Percentiles rank a stretch among this genome's conserved stretches.
Conservation (phyloP, 129 eudicot genomes). For the Pittosporum tobira region DNA sequence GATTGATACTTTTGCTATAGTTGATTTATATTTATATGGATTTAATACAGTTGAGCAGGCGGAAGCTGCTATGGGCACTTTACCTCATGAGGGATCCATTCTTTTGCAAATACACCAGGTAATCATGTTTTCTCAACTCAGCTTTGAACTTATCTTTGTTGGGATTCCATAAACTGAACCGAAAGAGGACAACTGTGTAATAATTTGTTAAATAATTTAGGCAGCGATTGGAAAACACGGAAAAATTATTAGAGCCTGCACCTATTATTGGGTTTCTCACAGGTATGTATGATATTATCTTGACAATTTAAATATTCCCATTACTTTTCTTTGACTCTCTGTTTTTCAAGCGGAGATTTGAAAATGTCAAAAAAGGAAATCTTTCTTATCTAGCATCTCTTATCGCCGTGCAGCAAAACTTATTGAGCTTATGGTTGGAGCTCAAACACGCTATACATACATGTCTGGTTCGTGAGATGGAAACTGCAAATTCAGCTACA, state of each 20-base stretch:
- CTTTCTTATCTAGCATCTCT: too few relatives aligned
- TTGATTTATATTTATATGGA: neutral
- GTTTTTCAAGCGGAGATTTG: neutral
- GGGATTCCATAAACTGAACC: neutral
- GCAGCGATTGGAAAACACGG: slow-evolving; percentile 60
- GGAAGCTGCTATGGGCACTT: slow-evolving; percentile 77
- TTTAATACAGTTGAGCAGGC: slow-evolving; percentile 59
- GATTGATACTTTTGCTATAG: neutral
- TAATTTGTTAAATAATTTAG: slow-evolving; percentile 24
- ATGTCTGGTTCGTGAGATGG: slow-evolving; percentile 81
- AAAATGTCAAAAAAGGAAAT: neutral
- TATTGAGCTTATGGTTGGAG: slow-evolving; percentile 90
- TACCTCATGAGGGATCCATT: slow-evolving; percentile 98
- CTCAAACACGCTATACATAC: slow-evolving; percentile 91
- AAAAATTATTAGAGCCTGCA: slow-evolving; percentile 56
- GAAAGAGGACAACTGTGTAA: neutral
- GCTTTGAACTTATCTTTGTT: neutral
- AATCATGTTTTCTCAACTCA: neutral
- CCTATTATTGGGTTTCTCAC: slow-evolving; percentile 76
- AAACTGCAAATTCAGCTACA: neutral
- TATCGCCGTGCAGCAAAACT: slow-evolving; percentile 60
- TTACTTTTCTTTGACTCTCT: neutral
- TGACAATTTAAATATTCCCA: neutral
- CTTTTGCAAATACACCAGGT: slow-evolving; percentile 81
- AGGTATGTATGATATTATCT: slow-evolving; percentile 38